Evolutionary conservation across 148 eudicot species (phyloP).

Genomic region (Chenopodium berlandieri): DNA sequence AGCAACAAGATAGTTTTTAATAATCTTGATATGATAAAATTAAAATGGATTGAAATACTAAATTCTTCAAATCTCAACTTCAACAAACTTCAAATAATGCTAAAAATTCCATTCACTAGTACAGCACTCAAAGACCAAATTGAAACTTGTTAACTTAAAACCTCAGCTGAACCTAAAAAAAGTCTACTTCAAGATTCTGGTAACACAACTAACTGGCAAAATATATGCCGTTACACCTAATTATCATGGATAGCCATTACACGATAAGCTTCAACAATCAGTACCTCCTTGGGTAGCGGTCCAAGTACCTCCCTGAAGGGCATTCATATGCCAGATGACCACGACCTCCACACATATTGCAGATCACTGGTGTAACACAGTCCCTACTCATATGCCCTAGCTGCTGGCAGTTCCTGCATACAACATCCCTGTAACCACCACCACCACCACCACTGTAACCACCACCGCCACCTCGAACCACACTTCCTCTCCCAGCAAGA

Average conservation of each 20-base stretch:
- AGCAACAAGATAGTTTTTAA: not conserved
- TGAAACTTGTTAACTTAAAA: not conserved
- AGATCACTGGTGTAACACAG: conserved; percentile 40
- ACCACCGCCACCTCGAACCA: conserved; percentile 15
- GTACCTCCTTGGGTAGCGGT: conserved; percentile 32
- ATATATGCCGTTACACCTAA: not conserved
- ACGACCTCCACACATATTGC: conserved; percentile 52
- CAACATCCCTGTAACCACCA: conserved; percentile 38
- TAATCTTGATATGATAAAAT: no score
- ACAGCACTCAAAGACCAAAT: not conserved
- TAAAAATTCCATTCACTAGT: not conserved
- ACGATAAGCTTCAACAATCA: not conserved
- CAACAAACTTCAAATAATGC: conserved; percentile 3
- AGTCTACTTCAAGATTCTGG: not conserved
- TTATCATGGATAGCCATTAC: not conserved
- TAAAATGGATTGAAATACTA: no score
- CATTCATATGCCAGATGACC: conserved; percentile 46
- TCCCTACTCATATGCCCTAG: conserved; percentile 51
- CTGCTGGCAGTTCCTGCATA: conserved; percentile 42
- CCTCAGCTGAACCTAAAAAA: not conserved
- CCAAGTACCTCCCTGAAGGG: conserved; percentile 41
- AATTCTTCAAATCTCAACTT: not conserved
- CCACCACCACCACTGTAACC: conserved; percentile 29
- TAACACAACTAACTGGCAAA: not conserved
- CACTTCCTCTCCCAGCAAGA: conserved; percentile 30